These are phyloP conservation scores for Pseudonitzschia delicatissima DNA, from an alignment of 108 stramenopile genomes.

Conservation along the genomic window DNA sequence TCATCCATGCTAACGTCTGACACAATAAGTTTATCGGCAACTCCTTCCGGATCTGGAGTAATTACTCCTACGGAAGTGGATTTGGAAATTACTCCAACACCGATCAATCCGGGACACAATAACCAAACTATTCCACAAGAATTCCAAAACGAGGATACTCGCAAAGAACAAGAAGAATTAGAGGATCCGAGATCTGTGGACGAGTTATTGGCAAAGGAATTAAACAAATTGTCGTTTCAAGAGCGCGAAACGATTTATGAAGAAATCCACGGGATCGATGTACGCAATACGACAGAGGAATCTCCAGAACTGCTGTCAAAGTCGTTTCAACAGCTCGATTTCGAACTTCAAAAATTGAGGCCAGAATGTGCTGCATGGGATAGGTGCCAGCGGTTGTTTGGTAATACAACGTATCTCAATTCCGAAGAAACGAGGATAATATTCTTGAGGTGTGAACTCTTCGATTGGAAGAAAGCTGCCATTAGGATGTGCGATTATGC, in stretches of 20 bases:
- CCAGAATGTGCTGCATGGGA: neutral
- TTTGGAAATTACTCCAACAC: neutral
- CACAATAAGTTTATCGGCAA: neutral
- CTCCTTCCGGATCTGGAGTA: neutral
- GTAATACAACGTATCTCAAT: slow-evolving; percentile 1
- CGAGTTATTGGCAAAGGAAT: slow-evolving; percentile 20
- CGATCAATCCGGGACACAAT: neutral
- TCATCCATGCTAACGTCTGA: too few relatives aligned
- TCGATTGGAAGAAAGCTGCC: slow-evolving; percentile 1
- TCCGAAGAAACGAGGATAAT: neutral
- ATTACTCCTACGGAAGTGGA: neutral
- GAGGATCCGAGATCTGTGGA: neutral
- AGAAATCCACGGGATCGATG: slow-evolving; percentile 30
- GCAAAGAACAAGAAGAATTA: neutral
- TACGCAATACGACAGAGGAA: neutral
- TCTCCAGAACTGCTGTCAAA: slow-evolving; percentile 14
- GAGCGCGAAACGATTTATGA: slow-evolving; percentile 21
- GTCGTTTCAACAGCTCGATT: slow-evolving; percentile 11
- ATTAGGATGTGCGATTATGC: neutral
- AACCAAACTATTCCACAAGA: neutral
- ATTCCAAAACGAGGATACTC: neutral
- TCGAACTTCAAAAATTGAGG: slow-evolving; percentile 15
- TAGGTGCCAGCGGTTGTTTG: neutral
- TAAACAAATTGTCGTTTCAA: slow-evolving; percentile 23
- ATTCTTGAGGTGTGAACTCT: slow-evolving; percentile 8